Conservation (phyloP, 305 asterid species). For the Plantago coronopus region DNA sequence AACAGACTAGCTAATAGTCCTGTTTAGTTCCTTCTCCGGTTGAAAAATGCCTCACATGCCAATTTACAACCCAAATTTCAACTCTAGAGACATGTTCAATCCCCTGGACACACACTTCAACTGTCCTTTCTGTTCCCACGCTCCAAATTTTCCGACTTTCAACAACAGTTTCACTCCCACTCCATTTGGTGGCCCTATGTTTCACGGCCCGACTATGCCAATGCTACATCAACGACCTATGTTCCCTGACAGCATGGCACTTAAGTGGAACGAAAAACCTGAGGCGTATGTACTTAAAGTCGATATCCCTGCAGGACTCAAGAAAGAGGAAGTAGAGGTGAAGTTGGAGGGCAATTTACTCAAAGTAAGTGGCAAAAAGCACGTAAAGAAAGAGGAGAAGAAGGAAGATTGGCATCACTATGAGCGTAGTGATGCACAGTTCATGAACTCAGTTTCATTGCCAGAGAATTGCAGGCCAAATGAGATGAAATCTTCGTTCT, state of each 20-base stretch:
- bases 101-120: slow-evolving; percentile 2
- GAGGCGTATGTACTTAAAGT: slow-evolving; percentile 1
- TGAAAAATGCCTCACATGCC: background rate
- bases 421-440: slow-evolving; percentile 6
- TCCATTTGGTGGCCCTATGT: slow-evolving; percentile 2
- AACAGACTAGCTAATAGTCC: background rate
- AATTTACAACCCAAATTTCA: background rate
- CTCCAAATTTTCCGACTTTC: slow-evolving; percentile 2
- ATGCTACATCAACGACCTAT: slow-evolving; percentile 6
- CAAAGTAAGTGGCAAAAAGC: slow-evolving; percentile 8
- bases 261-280: slow-evolving; percentile 8
- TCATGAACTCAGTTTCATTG: slow-evolving; percentile 5
- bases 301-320: slow-evolving; percentile 7
- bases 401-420: slow-evolving; percentile 14
- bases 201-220: slow-evolving; percentile 1
- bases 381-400: slow-evolving; percentile 10
- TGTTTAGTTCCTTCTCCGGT: background rate
- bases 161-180: background rate
- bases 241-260: slow-evolving; percentile 7
- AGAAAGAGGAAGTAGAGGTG: slow-evolving; percentile 13
- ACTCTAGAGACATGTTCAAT: slow-evolving; percentile 5
- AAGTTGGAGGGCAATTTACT: slow-evolving; percentile 6
- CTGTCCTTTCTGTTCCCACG: background rate
- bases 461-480: slow-evolving; percentile 9
- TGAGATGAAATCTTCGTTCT: slow-evolving; percentile 1